A percentile compares a stretch with the other conserved stretches of the same genome.
phyloP scores from a whole-genome alignment of 148 eudicot genomes.

The Pharnaceum exiguum region DNA sequence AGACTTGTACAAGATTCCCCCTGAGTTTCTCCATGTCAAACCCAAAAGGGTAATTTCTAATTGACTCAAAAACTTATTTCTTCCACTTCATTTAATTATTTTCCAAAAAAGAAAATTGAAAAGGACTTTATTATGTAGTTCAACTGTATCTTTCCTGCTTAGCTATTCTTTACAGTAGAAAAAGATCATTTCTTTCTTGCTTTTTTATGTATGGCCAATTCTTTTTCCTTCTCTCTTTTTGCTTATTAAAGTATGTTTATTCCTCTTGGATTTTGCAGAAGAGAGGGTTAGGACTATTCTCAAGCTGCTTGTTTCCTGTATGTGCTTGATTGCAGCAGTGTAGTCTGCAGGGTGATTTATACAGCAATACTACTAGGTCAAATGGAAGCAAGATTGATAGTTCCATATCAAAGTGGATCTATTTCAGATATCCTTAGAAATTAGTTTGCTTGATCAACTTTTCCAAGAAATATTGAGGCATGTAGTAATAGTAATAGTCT shows the following conservation, averaged over 20 bases:
- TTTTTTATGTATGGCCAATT: too few species aligned
- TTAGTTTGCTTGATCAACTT: too few species aligned
- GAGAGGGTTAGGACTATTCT: conserved; percentile 58
- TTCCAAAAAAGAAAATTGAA: background rate
- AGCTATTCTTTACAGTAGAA: too few species aligned
- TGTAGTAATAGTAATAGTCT: too few species aligned
- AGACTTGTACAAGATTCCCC: conserved; percentile 60
- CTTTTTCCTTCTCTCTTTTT: background rate
- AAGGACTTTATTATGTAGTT: too few species aligned
- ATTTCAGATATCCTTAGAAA: too few species aligned
- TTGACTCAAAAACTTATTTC: background rate
- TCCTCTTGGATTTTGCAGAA: conserved; percentile 41
- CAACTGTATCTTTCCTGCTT: too few species aligned
- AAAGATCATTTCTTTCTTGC: background rate
- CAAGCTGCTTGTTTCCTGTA: conserved; percentile 62
- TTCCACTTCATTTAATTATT: background rate
- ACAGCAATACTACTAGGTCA: background rate
- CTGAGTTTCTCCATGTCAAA: conserved; percentile 40
- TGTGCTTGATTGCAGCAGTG: conserved; percentile 28
- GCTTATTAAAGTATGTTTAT: background rate
- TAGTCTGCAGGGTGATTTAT: background rate
- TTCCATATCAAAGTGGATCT: background rate
- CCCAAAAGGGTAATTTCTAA: conserved; percentile 40
- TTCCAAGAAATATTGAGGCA: too few species aligned
- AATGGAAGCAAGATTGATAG: conserved; percentile 1